Base-by-base conservation (phyloP, 805 yeast genomes). In the Komagataella populi region DNA sequence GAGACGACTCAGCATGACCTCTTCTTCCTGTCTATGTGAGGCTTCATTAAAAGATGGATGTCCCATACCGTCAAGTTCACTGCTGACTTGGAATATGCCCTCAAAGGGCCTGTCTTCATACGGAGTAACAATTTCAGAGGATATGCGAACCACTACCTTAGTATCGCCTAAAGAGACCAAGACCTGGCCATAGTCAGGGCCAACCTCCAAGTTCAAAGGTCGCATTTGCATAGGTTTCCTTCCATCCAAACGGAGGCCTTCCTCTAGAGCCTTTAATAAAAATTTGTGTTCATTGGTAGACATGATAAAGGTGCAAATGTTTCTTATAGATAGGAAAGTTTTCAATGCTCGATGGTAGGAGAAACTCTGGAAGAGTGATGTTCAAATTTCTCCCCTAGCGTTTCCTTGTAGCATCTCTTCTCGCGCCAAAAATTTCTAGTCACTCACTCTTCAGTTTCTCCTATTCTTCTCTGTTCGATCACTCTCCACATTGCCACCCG, bases 101-200 rank as follows among this genome's bases (percentile, higher is more conserved):
- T 93, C 99, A 63, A 87, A 91, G 0, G 97, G 97, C 51, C 96
- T 74, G 57, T 90, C 95, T 49, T 88, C 96, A 55, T 75, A 83
- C 0, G 99, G 99, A 53, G 78, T 77, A 3, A 78, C 74, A 12
- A 93, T 81, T 50, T 80, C 83, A 8, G 95, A 84, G 16, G 89
- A 80, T 4, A 91, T 81, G 52, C 87, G 73, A 3, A 80, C 88
- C 1, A 83, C 74, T 8, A 87, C 76, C 57, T 78, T 66, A 20
- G 98, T 90, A 44, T 77, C 70, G 0, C 98, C 98, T 63, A 89
- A 72, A 14, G 67, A 68, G 3, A 91, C 82, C 57, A 87, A 87
- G 4, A 84, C 95, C 59, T 80, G 84, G 10, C 97, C 98, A 59
- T 77, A 84, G 52, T 84, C 87, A 10, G 74, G 72, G 16, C 89